These are phyloP conservation scores for Cardiosporidium cionae DNA, from an alignment of 169 alveolate genomes.

Conservation along the genomic window DNA sequence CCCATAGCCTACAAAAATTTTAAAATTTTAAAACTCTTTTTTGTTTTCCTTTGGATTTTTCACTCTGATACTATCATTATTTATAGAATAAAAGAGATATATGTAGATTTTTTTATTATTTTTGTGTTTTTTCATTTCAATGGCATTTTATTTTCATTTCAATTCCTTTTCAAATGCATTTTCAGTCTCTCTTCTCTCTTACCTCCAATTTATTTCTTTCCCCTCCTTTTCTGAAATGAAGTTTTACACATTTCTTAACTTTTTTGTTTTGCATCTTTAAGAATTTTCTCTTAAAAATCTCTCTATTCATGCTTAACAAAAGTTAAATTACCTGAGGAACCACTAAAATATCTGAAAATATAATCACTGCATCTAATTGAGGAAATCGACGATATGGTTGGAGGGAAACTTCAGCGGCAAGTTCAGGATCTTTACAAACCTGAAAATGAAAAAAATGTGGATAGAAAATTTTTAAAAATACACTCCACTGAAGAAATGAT, in stretches of 20 bases:
- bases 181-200: too few relatives aligned
- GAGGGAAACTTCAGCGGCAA: constrained; percentile 65
- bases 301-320: too few relatives aligned
- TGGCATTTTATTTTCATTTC: background rate
- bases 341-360: constrained; percentile 67
- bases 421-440: constrained; percentile 60
- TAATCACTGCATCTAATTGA: constrained; percentile 55
- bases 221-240: too few relatives aligned
- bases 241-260: too few relatives aligned
- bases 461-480: background rate
- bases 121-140: constrained; percentile 4
- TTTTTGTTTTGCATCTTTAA: too few relatives aligned
- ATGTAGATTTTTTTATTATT: background rate
- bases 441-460: background rate
- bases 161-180: too few relatives aligned
- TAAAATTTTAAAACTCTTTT: too few relatives aligned
- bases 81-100: background rate
- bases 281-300: too few relatives aligned
- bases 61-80: background rate
- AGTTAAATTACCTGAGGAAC: constrained; percentile 52
- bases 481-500: background rate
- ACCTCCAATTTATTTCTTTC: too few relatives aligned
- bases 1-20: constrained; percentile 45
- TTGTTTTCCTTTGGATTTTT: too few relatives aligned
- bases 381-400: constrained; percentile 60